Evolutionary conservation across 169 alveolate species (phyloP).

Genomic region (Besnoitia besnoiti): DNA sequence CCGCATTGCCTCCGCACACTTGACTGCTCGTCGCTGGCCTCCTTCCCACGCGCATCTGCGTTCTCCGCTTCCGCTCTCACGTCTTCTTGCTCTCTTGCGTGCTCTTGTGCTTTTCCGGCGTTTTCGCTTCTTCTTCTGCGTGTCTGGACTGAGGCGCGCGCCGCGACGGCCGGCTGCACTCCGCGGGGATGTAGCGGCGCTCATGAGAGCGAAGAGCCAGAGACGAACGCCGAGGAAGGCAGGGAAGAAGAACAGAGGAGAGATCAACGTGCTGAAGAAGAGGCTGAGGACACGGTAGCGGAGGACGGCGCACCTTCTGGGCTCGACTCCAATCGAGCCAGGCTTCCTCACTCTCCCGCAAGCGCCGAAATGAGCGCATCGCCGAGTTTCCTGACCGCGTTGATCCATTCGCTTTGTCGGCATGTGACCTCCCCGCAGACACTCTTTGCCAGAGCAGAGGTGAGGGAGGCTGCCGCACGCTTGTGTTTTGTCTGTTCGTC

Average conservation of each 20-base stretch:
- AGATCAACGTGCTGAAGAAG: neutral
- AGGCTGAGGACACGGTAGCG: neutral
- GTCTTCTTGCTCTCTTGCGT: neutral
- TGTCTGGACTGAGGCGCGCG: neutral
- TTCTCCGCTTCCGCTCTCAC: neutral
- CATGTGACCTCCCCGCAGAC: neutral
- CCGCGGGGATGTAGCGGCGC: neutral
- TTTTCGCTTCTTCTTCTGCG: neutral
- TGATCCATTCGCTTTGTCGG: neutral
- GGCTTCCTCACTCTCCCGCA: neutral
- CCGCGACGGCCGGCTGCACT: neutral
- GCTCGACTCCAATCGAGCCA: neutral
- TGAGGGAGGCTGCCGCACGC: too few relatives aligned
- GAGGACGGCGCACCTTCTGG: neutral
- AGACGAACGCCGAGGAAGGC: too few relatives aligned
- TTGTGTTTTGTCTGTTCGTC: neutral
- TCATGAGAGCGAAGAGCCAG: neutral
- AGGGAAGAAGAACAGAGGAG: too few relatives aligned
- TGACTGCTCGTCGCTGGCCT: neutral
- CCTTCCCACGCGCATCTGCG: neutral
- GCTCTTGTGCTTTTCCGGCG: neutral
- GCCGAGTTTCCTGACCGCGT: neutral
- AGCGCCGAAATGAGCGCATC: neutral
- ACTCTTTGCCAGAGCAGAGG: neutral
- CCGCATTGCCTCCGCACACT: neutral